Percentiles rank a stretch among this genome's conserved stretches.
Conservation (phyloP, 106 monocot species). For the Phalaenopsis equestris region DNA sequence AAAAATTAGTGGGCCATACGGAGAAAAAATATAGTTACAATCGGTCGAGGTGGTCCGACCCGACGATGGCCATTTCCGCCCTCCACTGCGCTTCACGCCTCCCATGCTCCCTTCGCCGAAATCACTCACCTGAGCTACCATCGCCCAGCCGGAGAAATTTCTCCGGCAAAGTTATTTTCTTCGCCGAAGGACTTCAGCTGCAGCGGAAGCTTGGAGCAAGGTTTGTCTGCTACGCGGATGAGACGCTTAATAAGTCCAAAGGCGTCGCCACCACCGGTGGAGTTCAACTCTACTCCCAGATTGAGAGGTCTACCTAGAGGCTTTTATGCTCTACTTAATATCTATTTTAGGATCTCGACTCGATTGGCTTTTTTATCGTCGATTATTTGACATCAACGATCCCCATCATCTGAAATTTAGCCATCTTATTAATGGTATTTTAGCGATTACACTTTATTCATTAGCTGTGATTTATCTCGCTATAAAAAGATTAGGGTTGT, state of each 20-base stretch:
- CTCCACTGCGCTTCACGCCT: not conserved
- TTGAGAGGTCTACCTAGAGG: conserved; percentile 2
- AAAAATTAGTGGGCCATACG: too few relatives aligned
- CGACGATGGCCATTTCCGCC: not conserved
- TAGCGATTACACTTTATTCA: too few relatives aligned
- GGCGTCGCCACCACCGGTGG: not conserved
- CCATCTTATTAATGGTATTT: not conserved
- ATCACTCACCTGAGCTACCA: not conserved
- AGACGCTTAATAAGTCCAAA: not conserved
- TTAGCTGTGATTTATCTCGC: too few relatives aligned
- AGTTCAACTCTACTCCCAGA: conserved; percentile 6
- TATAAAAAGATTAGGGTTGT: too few relatives aligned
- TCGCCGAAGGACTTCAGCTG: not conserved
- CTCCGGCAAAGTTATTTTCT: not conserved
- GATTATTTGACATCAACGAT: not conserved
- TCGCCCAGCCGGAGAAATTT: not conserved
- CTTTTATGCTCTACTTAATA: not conserved
- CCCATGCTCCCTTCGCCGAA: not conserved
- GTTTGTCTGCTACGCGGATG: not conserved
- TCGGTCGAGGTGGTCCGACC: too few relatives aligned
- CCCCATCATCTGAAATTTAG: not conserved
- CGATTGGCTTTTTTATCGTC: not conserved
- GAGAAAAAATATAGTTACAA: too few relatives aligned
- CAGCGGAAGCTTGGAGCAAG: not conserved
- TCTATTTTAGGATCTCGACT: not conserved